phyloP scores from a whole-genome alignment of 345 rosid genomes.

The Populus deltoides region DNA sequence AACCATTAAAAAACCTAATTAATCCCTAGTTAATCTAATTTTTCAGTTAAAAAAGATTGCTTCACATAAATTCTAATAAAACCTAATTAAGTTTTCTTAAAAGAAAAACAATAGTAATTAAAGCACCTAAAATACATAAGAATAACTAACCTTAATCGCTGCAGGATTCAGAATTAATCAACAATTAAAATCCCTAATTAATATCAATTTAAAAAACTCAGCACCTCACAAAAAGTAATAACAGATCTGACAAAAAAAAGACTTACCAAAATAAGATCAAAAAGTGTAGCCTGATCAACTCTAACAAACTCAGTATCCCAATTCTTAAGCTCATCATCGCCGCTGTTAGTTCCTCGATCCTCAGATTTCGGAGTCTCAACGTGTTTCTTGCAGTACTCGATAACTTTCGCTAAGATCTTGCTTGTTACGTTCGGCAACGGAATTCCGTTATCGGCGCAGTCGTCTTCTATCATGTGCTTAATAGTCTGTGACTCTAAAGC shows the following conservation, averaged over 20 bases:
- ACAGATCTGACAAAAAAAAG: not conserved
- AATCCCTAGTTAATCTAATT: no score
- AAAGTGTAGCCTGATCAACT: conserved; percentile 29
- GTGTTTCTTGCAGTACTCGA: conserved; percentile 37
- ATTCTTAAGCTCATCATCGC: conserved; percentile 13
- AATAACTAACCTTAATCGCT: no score
- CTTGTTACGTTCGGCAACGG: conserved; percentile 28
- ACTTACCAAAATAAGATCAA: conserved; percentile 31
- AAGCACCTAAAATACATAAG: no score
- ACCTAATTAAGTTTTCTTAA: no score
- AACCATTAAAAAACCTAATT: no score
- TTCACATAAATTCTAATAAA: no score
- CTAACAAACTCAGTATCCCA: conserved; percentile 34
- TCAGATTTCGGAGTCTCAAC: conserved; percentile 13
- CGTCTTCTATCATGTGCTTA: conserved; percentile 27
- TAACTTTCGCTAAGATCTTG: conserved; percentile 29
- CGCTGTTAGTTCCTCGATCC: not conserved
- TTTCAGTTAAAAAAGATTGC: no score
- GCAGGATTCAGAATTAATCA: no score
- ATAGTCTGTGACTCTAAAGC: conserved; percentile 29
- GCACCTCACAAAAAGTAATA: not conserved
- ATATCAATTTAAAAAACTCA: not conserved
- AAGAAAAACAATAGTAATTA: no score
- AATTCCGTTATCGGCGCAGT: conserved; percentile 24
- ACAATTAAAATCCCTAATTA: not conserved